Evolutionary conservation across 148 eudicot species (phyloP).

Genomic region (Vaccinium vitisidaea): DNA sequence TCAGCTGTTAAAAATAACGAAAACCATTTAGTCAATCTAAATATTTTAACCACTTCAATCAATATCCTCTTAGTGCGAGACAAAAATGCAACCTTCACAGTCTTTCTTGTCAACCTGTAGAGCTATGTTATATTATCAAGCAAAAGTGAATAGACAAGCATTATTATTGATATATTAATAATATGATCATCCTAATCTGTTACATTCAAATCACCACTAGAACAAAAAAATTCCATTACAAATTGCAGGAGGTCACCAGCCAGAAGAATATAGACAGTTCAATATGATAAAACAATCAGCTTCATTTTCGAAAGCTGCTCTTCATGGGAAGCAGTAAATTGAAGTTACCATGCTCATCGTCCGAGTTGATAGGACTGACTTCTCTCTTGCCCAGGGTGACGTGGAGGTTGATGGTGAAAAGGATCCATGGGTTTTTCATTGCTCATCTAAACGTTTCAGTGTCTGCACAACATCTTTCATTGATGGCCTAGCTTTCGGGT

Average conservation of each 20-base stretch:
- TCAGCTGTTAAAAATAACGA: too few relatives aligned
- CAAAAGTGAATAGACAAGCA: neutral
- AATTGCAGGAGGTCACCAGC: neutral
- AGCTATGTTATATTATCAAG: neutral
- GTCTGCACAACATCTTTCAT: conserved; percentile 73
- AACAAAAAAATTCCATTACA: neutral
- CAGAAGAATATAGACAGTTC: neutral
- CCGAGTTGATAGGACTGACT: conserved; percentile 29
- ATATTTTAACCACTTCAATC: too few relatives aligned
- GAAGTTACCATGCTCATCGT: conserved; percentile 17
- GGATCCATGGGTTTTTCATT: conserved; percentile 31
- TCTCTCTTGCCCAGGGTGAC: conserved; percentile 20
- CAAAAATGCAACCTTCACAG: too few relatives aligned
- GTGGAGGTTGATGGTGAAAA: neutral
- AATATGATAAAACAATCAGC: neutral
- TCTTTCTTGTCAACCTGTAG: too few relatives aligned
- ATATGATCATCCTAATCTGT: neutral
- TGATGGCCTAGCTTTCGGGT: conserved; percentile 62
- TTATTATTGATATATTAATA: neutral
- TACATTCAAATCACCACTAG: neutral
- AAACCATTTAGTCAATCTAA: too few relatives aligned
- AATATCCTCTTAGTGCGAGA: too few relatives aligned
- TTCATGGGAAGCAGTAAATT: neutral
- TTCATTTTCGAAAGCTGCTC: neutral
- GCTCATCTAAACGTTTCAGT: conserved; percentile 39